Conservation (phyloP, 352 stramenopile genomes). For the Aphanomyces euteiches region DNA sequence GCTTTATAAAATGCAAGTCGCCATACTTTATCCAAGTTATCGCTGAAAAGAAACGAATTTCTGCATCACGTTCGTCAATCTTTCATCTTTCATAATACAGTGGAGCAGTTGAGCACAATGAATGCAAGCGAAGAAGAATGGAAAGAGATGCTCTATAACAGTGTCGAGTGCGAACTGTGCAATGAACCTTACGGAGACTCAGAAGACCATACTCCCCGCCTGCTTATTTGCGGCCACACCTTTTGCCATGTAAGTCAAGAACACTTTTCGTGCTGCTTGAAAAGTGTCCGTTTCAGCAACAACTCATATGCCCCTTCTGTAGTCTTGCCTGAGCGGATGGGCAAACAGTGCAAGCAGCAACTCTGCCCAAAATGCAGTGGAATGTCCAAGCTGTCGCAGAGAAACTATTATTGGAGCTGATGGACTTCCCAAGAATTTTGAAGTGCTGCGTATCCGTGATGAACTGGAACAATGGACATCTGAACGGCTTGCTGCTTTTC, state of each 20-base stretch:
- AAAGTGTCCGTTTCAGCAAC: not conserved
- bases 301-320: not conserved
- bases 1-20: conserved; percentile 1
- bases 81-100: too few relatives aligned
- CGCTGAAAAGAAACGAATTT: not conserved
- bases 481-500: conserved; percentile 26
- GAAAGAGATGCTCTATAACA: conserved; percentile 70
- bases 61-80: not conserved
- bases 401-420: conserved; percentile 41
- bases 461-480: conserved; percentile 56
- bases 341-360: conserved; percentile 21
- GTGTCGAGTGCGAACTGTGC: conserved; percentile 81
- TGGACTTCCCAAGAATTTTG: conserved; percentile 79
- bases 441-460: conserved; percentile 76
- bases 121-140: conserved; percentile 36
- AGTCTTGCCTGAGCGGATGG: conserved; percentile 24
- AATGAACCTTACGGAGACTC: conserved; percentile 79
- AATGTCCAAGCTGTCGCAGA: conserved; percentile 72
- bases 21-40: not conserved
- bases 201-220: conserved; percentile 59
- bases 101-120: not conserved
- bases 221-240: conserved; percentile 74
- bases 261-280: not conserved
- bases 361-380: conserved; percentile 34
- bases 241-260: conserved; percentile 63